Conservation (phyloP, 2,329 filamentous ascomycete species). For the Colletotrichum trifolii region DNA sequence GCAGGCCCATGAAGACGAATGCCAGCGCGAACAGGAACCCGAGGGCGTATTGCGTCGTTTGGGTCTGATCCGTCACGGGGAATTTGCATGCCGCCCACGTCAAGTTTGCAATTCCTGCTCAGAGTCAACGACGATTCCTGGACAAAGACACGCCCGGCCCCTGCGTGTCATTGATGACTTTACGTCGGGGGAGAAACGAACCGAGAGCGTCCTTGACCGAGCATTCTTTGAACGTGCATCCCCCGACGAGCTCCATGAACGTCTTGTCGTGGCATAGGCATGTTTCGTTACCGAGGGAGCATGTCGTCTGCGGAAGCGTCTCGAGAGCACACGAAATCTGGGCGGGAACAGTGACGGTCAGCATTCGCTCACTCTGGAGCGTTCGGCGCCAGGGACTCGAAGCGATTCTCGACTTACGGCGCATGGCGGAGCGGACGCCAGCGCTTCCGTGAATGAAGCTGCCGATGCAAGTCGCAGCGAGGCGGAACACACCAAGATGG, state of each 20-base stretch:
- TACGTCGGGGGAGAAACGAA: background rate
- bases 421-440: background rate
- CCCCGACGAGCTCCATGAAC: conserved; percentile 11
- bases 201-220: conserved; percentile 2
- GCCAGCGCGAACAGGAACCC: background rate
- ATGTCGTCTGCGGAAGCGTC: background rate
- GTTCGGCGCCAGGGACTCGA: background rate
- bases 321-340: conserved; percentile 9
- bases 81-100: conserved; percentile 8
- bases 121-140: background rate
- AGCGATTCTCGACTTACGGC: background rate
- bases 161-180: no score
- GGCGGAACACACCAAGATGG: background rate
- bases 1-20: background rate
- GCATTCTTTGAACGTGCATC: background rate
- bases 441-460: conserved; percentile 5
- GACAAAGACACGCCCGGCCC: no score
- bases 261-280: conserved; percentile 15
- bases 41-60: background rate
- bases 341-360: background rate
- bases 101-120: background rate
- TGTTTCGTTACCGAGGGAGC: conserved; percentile 8
- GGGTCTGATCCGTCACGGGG: conserved; percentile 2
- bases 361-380: background rate
- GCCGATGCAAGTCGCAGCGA: background rate